Evolutionary conservation across 176 grass and related monocot genomes (phyloP).

Genomic region (Leersia perrieri): DNA sequence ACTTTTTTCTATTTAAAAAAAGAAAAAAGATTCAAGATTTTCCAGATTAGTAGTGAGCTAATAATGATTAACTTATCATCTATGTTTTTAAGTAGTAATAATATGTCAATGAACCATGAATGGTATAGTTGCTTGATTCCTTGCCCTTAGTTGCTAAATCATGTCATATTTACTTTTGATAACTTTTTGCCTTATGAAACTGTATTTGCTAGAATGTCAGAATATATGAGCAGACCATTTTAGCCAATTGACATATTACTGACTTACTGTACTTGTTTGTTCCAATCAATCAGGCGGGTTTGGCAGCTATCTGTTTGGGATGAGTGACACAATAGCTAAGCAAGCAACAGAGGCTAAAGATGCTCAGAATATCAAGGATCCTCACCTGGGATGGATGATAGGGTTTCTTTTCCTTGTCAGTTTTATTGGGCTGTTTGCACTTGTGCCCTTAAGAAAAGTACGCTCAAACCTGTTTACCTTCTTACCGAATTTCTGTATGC

Average conservation of each 20-base stretch:
- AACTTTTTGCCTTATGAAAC: neutral
- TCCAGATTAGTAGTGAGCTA: neutral
- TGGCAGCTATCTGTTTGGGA: slow-evolving; percentile 84
- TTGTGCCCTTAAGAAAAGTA: slow-evolving; percentile 93
- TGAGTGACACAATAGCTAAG: slow-evolving; percentile 67
- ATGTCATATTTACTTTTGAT: neutral
- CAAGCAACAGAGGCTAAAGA: slow-evolving; percentile 64
- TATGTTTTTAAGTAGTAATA: slow-evolving; percentile 14
- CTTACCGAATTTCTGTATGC: slow-evolving; percentile 12
- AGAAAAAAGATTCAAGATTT: neutral
- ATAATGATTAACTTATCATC: slow-evolving; percentile 8
- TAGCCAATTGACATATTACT: neutral
- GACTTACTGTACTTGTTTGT: neutral
- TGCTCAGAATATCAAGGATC: slow-evolving; percentile 72
- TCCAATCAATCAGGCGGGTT: slow-evolving; percentile 75
- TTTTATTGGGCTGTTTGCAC: slow-evolving; percentile 82
- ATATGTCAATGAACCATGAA: neutral
- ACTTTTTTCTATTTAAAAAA: neutral
- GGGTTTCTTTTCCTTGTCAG: slow-evolving; percentile 86
- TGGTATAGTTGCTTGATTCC: slow-evolving; percentile 1
- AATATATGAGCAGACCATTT: neutral
- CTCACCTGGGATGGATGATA: slow-evolving; percentile 86
- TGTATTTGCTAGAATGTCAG: slow-evolving; percentile 11
- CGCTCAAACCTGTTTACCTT: slow-evolving; percentile 17
- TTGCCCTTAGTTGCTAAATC: neutral